Evolutionary conservation across 1,284 basidiomycete species (phyloP).

Genomic region (Ganoderma resinaceum): DNA sequence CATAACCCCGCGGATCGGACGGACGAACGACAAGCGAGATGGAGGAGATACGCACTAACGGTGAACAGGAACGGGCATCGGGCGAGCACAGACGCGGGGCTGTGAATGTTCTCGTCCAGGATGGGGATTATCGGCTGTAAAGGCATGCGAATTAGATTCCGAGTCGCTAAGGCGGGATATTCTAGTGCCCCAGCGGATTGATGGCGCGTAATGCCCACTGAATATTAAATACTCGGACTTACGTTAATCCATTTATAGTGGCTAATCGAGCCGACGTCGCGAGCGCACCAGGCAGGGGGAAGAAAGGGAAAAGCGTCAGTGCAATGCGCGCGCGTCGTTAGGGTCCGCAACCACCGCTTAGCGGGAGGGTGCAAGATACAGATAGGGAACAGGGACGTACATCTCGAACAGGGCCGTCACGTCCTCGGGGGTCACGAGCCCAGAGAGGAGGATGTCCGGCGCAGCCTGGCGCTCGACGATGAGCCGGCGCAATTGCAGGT

Average conservation of each 20-base stretch:
- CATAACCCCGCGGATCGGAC: neutral
- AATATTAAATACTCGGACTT: constrained; percentile 40
- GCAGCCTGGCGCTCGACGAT: constrained; percentile 51
- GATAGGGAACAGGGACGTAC: constrained; percentile 39
- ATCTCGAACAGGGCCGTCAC: constrained; percentile 52
- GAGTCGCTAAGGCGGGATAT: neutral
- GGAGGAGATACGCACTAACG: constrained; percentile 38
- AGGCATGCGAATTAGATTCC: neutral
- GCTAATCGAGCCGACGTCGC: constrained; percentile 29
- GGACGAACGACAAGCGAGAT: neutral
- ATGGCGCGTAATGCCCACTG: constrained; percentile 48
- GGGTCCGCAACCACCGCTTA: neutral
- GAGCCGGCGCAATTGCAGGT: constrained; percentile 47
- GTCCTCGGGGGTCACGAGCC: constrained; percentile 51
- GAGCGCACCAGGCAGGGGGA: neutral
- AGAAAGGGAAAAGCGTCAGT: neutral
- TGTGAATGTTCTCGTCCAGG: constrained; percentile 48
- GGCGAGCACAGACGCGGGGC: constrained; percentile 43
- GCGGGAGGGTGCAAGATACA: neutral
- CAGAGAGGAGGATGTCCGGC: constrained; percentile 52
- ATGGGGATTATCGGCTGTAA: constrained; percentile 43
- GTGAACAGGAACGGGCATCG: constrained; percentile 50
- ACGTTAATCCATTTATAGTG: constrained; percentile 48
- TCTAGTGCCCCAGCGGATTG: neutral
- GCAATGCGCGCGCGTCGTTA: neutral